These are phyloP conservation scores for Dendrothele bispora DNA, from an alignment of 768 basidiomycete species.

Conservation along the genomic window DNA sequence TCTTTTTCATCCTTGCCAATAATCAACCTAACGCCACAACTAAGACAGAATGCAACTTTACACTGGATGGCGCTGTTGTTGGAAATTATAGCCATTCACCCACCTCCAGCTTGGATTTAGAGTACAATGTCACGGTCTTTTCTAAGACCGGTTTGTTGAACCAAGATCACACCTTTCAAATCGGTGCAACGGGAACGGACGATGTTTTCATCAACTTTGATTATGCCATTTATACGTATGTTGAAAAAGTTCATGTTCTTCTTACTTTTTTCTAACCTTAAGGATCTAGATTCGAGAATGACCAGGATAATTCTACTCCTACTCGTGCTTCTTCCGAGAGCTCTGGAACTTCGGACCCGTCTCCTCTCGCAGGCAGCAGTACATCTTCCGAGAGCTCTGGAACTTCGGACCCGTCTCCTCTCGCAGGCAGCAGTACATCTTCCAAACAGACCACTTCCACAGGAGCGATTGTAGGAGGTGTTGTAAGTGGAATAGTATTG, in stretches of 20 bases:
- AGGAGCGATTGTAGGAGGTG: conserved; percentile 4
- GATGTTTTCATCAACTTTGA: conserved; percentile 37
- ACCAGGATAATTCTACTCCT: neutral
- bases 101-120: conserved; percentile 16
- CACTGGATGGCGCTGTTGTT: conserved; percentile 25
- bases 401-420: neutral
- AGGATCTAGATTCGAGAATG: neutral
- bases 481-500: conserved; percentile 3
- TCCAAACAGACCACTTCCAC: neutral
- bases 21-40: conserved; percentile 21
- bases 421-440: neutral
- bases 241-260: neutral
- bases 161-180: conserved; percentile 25
- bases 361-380: neutral
- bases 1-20: conserved; percentile 44
- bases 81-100: conserved; percentile 26
- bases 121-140: conserved; percentile 28
- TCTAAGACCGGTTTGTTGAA: conserved; percentile 25
- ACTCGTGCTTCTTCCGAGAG: too few species aligned
- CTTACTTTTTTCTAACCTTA: neutral
- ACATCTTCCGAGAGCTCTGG: neutral
- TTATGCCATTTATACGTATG: conserved; percentile 43
- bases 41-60: conserved; percentile 29
- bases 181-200: conserved; percentile 29
- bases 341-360: neutral